Evolutionary conservation across 2,329 filamentous ascomycete species (phyloP), one percentile per base, ranked within the genome.

Genomic region (Trichoderma afroharzianum): DNA sequence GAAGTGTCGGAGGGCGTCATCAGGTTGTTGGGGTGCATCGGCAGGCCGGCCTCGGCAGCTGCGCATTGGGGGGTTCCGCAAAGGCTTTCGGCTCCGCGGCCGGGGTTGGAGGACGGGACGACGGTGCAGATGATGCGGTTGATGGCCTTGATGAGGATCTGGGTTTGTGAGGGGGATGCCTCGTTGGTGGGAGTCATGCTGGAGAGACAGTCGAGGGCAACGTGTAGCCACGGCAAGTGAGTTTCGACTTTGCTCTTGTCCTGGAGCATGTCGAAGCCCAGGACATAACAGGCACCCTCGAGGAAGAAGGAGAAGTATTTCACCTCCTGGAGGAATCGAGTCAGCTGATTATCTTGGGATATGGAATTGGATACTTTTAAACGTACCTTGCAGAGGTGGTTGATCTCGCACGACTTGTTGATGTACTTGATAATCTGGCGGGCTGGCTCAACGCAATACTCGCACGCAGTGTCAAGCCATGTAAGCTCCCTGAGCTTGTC

Each of bases 231-330:
- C 26, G 66, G 66, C 2, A 68, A 14, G 39, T 68, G 66, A 26
- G 57, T 18, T 33, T 68, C 66, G 5, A 68, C 66, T 21, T 68
- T 68, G n/a, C n/a, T 47, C 8, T 68, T 68, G 66, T 68, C 66
- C 9, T 68, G 66, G 28, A 68, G 66, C 66, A 68, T 68, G 57
- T 68, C 66, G 39, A 68, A 61, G 32, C 66, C 66, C 4, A 68
- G 39, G 57, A 68, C 66, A 18, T 68, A 68, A 39, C 66, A 68
- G 28, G 66, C 55, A 3, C 55, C 66, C 15, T 68, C 66, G 21
- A 68, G 66, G 39, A 68, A 68, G 39, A 68, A 68, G 18, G 66
- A 68, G 30, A 68, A 61, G 39, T 68, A 68, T n/a, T 68, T 68
- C 0, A 57, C 59, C 4, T 68, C 66, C 66, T 68, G 33, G 21